phyloP scores from a whole-genome alignment of 805 yeast genomes.

The Candida stauntonica region DNA sequence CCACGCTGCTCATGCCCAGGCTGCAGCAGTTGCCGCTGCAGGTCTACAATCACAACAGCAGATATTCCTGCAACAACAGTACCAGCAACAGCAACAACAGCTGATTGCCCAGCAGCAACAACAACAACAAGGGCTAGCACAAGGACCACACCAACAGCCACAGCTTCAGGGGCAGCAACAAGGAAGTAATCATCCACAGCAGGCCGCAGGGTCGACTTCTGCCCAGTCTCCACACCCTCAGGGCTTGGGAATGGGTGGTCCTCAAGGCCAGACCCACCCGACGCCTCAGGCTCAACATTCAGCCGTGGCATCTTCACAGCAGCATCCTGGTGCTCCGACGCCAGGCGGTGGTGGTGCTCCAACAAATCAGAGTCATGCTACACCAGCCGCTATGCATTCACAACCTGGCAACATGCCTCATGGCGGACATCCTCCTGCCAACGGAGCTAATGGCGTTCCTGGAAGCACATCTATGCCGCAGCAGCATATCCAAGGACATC shows the following conservation, averaged over 20 bases:
- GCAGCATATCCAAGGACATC: conserved; percentile 2
- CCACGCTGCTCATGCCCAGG: conserved; percentile 36
- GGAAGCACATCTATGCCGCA: conserved; percentile 4
- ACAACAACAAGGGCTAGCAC: conserved; percentile 3
- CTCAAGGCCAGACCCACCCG: conserved; percentile 4
- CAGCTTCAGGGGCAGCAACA: conserved; percentile 24
- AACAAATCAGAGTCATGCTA: conserved; percentile 12
- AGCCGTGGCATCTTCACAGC: neutral
- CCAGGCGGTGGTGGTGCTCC: too few species aligned
- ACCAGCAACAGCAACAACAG: conserved; percentile 8
- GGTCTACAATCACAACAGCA: conserved; percentile 7
- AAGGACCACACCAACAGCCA: conserved; percentile 5
- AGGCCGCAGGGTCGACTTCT: conserved; percentile 5
- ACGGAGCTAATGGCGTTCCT: conserved; percentile 1
- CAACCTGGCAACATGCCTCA: too few species aligned
- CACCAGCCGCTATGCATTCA: neutral
- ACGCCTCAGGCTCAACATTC: neutral
- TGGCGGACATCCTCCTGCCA: neutral
- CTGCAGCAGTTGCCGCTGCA: conserved; percentile 9
- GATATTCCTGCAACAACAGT: conserved; percentile 8
- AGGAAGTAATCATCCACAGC: conserved; percentile 18
- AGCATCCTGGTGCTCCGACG: conserved; percentile 12
- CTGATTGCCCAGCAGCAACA: conserved; percentile 4
- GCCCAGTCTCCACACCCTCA: conserved; percentile 6
- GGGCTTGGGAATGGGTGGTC: neutral